Conservation (phyloP, 352 stramenopile genomes). For the Saprolegnia diclina region DNA sequence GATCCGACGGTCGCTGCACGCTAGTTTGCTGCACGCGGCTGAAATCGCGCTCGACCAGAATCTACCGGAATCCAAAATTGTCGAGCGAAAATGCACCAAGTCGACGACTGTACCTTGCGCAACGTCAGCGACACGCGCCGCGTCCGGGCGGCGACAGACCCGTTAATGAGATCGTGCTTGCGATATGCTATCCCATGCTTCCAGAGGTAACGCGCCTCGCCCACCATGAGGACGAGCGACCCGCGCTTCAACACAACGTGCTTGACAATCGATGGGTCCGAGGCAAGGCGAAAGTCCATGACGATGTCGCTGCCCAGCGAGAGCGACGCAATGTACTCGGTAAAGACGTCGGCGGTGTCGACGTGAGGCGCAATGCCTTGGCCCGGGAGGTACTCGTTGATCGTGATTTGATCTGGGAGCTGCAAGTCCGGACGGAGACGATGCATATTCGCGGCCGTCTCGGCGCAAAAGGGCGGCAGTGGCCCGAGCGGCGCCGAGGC, state of each 20-base stretch:
- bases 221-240: conserved; percentile 33
- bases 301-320: conserved; percentile 32
- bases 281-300: conserved; percentile 30
- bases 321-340: conserved; percentile 31
- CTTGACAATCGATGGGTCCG: conserved; percentile 23
- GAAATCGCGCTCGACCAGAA: conserved; percentile 4
- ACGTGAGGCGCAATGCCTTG: conserved; percentile 40
- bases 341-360: conserved; percentile 36
- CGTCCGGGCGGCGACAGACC: conserved; percentile 14
- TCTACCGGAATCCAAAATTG: too few relatives aligned
- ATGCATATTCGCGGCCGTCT: not conserved
- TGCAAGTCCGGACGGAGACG: conserved; percentile 3
- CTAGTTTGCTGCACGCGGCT: not conserved
- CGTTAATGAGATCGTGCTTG: conserved; percentile 34
- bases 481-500: conserved; percentile 6
- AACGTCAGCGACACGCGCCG: conserved; percentile 36
- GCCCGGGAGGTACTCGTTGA: conserved; percentile 40
- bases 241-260: conserved; percentile 25
- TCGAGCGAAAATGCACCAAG: too few relatives aligned
- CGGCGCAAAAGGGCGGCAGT: conserved; percentile 22
- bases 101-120: conserved; percentile 31
- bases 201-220: conserved; percentile 33
- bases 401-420: conserved; percentile 32
- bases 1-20: conserved; percentile 33
- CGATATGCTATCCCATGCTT: conserved; percentile 36